Evolutionary conservation across 2,329 filamentous ascomycete genomes (phyloP).

Genomic region (Penicillium sp.): DNA sequence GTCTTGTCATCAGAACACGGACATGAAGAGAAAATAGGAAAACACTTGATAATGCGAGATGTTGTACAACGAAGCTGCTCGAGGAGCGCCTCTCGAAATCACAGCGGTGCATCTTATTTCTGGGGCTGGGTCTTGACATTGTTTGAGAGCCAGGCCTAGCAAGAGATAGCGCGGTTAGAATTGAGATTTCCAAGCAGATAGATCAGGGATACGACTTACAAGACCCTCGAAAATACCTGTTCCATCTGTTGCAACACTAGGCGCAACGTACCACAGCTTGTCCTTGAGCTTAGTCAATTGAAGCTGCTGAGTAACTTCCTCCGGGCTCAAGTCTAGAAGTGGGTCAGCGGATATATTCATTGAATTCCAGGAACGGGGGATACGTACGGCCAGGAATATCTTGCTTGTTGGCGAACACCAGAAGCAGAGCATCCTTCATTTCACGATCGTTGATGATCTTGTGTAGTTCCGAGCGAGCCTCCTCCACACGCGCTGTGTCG

Average conservation of each 20-base stretch:
- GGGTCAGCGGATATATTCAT: slow-evolving; percentile 18
- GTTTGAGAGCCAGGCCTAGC: slow-evolving; percentile 72
- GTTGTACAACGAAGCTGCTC: slow-evolving; percentile 37
- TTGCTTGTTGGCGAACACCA: slow-evolving; percentile 99
- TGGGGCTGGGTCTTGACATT: slow-evolving; percentile 66
- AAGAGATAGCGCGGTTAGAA: slow-evolving; percentile 11
- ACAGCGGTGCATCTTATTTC: slow-evolving; percentile 34
- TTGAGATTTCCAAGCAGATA: neutral
- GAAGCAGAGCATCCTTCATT: slow-evolving; percentile 89
- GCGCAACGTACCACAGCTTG: slow-evolving; percentile 81
- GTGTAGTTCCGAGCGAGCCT: slow-evolving; percentile 89
- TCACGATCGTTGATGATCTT: slow-evolving; percentile 97
- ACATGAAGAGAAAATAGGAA: slow-evolving; percentile 36
- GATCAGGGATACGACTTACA: slow-evolving; percentile 44
- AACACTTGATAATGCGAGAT: slow-evolving; percentile 29
- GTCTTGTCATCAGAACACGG: slow-evolving; percentile 43
- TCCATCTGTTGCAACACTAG: slow-evolving; percentile 77
- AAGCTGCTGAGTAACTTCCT: slow-evolving; percentile 75
- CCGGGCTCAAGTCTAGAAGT: slow-evolving; percentile 68
- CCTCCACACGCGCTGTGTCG: slow-evolving; percentile 85
- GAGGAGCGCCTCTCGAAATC: slow-evolving; percentile 21
- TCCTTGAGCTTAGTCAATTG: slow-evolving; percentile 76
- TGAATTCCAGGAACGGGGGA: neutral
- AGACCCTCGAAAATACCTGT: slow-evolving; percentile 79
- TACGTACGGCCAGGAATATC: slow-evolving; percentile 76